Base-by-base conservation (phyloP, 176 grass and related monocot species). In the Thalia dealbata region DNA sequence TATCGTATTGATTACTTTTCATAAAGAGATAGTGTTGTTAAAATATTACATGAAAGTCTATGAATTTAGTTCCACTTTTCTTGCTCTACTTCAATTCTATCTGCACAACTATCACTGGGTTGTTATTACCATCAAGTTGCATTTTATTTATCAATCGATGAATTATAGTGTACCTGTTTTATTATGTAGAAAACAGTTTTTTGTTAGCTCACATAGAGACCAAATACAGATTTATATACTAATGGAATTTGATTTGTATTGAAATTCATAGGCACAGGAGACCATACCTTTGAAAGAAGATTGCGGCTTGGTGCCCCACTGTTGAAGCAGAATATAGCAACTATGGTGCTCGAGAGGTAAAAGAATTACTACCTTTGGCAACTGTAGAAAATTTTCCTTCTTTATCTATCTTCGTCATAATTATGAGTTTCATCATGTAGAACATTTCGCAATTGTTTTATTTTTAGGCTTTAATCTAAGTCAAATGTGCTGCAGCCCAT, bases 321-420 rank as follows among this genome's bases (percentile, higher is more conserved):
- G 86, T 74, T 92, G 71, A 92, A 92, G 68, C 75, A 92, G 73
- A 97, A 97, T 75, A 92, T 97, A 44, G 95, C 95, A 78, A 97
- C 95, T 66, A 97, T 97, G 90, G 95, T 97, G 67, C 95, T 97
- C 76, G 95, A 97, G 85, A 97, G 95, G 95, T 97, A 75, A 90
- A 78, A 6, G 11, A 14, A 14, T 19, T 44, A 8, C 56, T 52
- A 25, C 28, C 9, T 58, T 43, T 60, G 6, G 24, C 13, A 25
- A 41, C 64, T 4, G 15, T 6, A 38, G 21, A 35, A 38, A 35
- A 10, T 67, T 14, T 67, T 51, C 48, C 66, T 56, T 50, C 15
- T 16, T 46, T 50, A 18, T 3, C 8, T 50, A 18, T 3, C 8
- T 35, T 3, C 29, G 11, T 1, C 35, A 19, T 7, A 64, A 18